A percentile compares a stretch with the other conserved stretches of the same genome.
Evolutionary conservation across 495 filamentous ascomycete genomes (phyloP).

Genomic region (Penicilliopsis zonata): DNA sequence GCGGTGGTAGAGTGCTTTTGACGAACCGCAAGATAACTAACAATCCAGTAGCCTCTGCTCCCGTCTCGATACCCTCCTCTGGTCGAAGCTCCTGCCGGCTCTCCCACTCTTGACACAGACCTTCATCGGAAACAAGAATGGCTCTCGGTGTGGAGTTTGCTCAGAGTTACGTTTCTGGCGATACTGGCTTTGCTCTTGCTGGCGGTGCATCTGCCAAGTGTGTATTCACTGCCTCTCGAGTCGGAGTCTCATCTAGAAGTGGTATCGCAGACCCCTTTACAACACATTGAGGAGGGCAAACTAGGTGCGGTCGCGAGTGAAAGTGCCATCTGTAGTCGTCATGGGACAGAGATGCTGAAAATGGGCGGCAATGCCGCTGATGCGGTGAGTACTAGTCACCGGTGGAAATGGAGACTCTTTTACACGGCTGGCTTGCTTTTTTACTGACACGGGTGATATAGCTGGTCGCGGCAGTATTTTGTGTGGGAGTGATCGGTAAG

Average conservation of each 20-base stretch:
- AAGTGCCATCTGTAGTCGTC: slow-evolving; percentile 58
- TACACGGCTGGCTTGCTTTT: too few species aligned
- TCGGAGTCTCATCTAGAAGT: slow-evolving; percentile 1
- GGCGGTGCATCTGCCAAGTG: slow-evolving; percentile 11
- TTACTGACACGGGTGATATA: slow-evolving; percentile 7
- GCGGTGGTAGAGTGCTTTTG: too few species aligned
- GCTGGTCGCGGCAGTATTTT: slow-evolving; percentile 60
- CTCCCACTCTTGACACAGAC: too few species aligned
- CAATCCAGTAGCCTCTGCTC: too few species aligned
- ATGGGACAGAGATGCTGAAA: slow-evolving; percentile 61
- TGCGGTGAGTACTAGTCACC: slow-evolving; percentile 43
- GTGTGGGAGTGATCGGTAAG: slow-evolving; percentile 60
- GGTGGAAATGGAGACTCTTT: too few species aligned
- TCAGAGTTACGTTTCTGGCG: slow-evolving; percentile 10
- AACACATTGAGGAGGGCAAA: slow-evolving; percentile 20
- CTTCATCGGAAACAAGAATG: too few species aligned
- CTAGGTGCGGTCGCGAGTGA: slow-evolving; percentile 73
- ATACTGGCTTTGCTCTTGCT: slow-evolving; percentile 13
- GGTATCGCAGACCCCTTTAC: neutral
- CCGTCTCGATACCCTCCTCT: too few species aligned
- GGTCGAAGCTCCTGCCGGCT: too few species aligned
- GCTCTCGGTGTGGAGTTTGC: slow-evolving; percentile 2
- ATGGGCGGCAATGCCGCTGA: slow-evolving; percentile 66
- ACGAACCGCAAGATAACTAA: too few species aligned
- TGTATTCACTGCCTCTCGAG: slow-evolving; percentile 13